phyloP scores from a whole-genome alignment of 345 rosid genomes.

The Pistacia vera region DNA sequence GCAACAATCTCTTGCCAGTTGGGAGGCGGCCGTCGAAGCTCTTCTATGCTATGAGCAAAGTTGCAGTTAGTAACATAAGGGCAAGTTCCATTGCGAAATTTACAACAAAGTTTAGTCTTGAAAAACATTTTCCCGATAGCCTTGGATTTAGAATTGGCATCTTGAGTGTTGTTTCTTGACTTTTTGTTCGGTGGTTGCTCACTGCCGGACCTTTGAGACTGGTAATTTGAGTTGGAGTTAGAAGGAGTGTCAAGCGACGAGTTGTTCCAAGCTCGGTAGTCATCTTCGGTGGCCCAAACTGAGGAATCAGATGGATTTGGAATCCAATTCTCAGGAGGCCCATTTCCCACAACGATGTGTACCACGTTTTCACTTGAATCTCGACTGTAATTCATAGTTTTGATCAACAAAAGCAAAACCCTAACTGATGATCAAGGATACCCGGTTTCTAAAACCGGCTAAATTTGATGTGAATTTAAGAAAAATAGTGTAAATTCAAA shows the following conservation, averaged over 20 bases:
- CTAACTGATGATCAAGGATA: conserved; percentile 21
- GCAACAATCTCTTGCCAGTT: conserved; percentile 84
- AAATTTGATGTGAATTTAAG: conserved; percentile 15
- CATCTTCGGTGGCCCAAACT: conserved; percentile 95
- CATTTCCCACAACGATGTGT: conserved; percentile 50
- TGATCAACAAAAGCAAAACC: conserved; percentile 26
- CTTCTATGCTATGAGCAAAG: conserved; percentile 89
- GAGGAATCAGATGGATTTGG: conserved; percentile 56
- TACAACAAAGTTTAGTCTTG: conserved; percentile 90
- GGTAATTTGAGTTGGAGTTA: conserved; percentile 42
- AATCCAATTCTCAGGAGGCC: conserved; percentile 60
- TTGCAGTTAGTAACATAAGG: conserved; percentile 70
- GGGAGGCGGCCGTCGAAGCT: conserved; percentile 79
- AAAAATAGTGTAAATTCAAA: conserved; percentile 16
- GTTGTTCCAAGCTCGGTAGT: conserved; percentile 71
- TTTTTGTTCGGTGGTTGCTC: conserved; percentile 67
- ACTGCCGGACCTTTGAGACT: conserved; percentile 44
- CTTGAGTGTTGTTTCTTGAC: conserved; percentile 48
- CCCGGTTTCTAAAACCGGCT: conserved; percentile 17
- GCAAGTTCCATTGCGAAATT: conserved; percentile 74
- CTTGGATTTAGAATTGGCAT: conserved; percentile 49
- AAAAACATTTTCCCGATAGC: conserved; percentile 78
- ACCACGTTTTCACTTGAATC: conserved; percentile 63
- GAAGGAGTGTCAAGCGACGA: conserved; percentile 39
- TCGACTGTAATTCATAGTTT: conserved; percentile 53